Evolutionary conservation across 257 asterid genomes (phyloP), one percentile per base, ranked within the genome.

Genomic region (Leonotis leonurus): DNA sequence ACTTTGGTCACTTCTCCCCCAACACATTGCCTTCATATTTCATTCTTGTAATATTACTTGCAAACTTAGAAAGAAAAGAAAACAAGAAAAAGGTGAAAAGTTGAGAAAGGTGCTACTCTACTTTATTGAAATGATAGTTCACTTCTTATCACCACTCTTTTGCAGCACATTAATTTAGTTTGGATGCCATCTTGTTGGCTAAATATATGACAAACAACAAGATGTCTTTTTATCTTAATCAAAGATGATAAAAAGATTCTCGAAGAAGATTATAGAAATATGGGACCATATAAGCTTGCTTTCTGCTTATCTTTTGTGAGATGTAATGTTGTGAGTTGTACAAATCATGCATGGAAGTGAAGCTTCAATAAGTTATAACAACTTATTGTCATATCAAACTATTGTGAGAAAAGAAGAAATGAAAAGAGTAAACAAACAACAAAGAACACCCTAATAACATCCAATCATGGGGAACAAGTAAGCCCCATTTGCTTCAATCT

Each of bases 121-220:
- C 63, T 76, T 76, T 63, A 45, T 58, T 66, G 74, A 76, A 9
- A 18, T 71, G 77, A 76, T 56, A 68, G 81, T 63, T 67, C 74
- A 68, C 0, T 17, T 62, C 75, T 69, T 65, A 64, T 74, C 79
- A 48, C 48, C 35, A 68, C 21, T 43, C 56, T 43, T 58, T 64
- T 14, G 0, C 21, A 65, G 43, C 76, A 39, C 60, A 53, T 59
- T 26, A 60, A 64, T 48, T 65, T 59, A 39, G 70, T 52, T 45
- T 62, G 30, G 65, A 60, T 27, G 60, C 24, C 54, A 56, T 73
- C 73, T 49, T 74, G 83, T 69, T 78, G 57, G 65, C 66, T 64
- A 77, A 76, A 74, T 50, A 44, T 62, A 60, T 51, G 76, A 70
- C 85, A 70, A 35, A 50, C 37, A 16, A 16, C 6, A 39, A 37